These are phyloP conservation scores for Euphorbia tirucalli DNA, from an alignment of 345 rosid genomes.

Conservation along the genomic window DNA sequence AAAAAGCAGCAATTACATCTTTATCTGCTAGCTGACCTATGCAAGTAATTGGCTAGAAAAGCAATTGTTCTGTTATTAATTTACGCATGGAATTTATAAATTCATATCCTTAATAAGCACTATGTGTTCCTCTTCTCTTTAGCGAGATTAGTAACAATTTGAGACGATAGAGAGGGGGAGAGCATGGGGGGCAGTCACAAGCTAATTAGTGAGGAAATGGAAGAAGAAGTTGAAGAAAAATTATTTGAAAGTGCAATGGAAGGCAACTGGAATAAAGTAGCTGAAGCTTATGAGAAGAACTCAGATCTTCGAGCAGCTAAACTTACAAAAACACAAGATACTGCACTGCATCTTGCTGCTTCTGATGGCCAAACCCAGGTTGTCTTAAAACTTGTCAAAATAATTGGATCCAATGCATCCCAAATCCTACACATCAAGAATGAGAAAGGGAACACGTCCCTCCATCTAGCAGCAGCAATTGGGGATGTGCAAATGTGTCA, in stretches of 20 bases:
- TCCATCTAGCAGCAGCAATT: conserved; percentile 1
- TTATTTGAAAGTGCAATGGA: not conserved
- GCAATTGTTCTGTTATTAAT: no score
- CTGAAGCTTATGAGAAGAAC: not conserved
- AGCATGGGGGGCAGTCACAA: no score
- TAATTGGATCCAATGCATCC: not conserved
- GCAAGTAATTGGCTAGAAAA: not conserved
- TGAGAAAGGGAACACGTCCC: not conserved
- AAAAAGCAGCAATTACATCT: not conserved
- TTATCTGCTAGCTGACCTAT: not conserved
- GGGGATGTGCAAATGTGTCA: not conserved
- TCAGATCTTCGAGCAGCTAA: not conserved
- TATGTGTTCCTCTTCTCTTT: no score
- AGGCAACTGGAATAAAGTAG: not conserved
- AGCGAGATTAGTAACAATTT: no score
- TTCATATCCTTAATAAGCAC: no score
- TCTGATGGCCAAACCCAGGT: not conserved
- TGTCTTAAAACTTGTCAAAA: not conserved
- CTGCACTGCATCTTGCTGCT: not conserved
- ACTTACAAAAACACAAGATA: not conserved
- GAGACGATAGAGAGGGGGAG: no score
- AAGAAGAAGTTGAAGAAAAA: not conserved
- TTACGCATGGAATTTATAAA: no score
- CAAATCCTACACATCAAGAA: not conserved
- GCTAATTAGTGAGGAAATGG: not conserved